These are phyloP conservation scores for Leccinum disarticulatum DNA, from an alignment of 768 basidiomycete genomes.

Conservation along the genomic window DNA sequence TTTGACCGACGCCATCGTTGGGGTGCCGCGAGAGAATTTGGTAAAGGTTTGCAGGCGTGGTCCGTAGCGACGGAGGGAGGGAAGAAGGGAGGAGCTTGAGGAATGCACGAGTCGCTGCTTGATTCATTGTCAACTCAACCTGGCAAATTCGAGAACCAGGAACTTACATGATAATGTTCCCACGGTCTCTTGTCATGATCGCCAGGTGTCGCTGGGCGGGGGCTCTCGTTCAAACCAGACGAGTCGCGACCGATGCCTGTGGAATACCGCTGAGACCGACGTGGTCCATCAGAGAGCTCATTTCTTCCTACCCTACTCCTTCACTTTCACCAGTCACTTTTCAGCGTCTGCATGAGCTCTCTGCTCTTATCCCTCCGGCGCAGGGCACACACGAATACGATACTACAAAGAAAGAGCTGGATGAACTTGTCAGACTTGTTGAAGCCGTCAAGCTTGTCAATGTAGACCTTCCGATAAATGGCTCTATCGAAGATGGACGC, in stretches of 20 bases:
- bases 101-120: slow-evolving; percentile 35
- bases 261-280: slow-evolving; percentile 68
- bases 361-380: slow-evolving; percentile 68
- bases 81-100: slow-evolving; percentile 57
- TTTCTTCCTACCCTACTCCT: slow-evolving; percentile 77
- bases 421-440: slow-evolving; percentile 72
- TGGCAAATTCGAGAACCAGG: background rate
- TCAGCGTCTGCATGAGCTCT: slow-evolving; percentile 64
- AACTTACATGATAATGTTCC: slow-evolving; percentile 1
- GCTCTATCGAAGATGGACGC: slow-evolving; percentile 40
- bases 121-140: slow-evolving; percentile 21
- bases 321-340: slow-evolving; percentile 56
- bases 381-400: slow-evolving; percentile 54
- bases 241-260: slow-evolving; percentile 47
- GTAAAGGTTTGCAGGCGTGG: slow-evolving; percentile 63
- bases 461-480: slow-evolving; percentile 28
- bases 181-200: slow-evolving; percentile 14
- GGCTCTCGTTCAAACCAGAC: slow-evolving; percentile 8
- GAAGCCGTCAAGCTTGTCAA: slow-evolving; percentile 76
- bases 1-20: slow-evolving; percentile 62
- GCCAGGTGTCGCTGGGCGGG: background rate
- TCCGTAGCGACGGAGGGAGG: slow-evolving; percentile 60
- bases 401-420: slow-evolving; percentile 56
- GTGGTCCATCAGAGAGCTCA: slow-evolving; percentile 77
- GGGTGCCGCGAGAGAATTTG: slow-evolving; percentile 71